Evolutionary conservation across 192 early-diverging fungal species (phyloP).

Genomic region (Pecoramyces ruminantium): DNA sequence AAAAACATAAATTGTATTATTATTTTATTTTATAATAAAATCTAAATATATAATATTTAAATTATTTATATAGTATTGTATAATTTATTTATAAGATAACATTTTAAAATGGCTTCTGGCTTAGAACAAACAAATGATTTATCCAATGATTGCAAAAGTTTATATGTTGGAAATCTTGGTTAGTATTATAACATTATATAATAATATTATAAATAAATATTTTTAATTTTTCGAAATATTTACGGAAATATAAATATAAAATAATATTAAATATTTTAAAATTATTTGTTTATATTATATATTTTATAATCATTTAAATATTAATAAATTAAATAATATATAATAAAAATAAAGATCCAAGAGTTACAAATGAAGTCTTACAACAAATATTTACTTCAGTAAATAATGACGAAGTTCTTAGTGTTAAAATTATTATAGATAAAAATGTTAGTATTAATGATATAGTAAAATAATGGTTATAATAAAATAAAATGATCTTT

Average conservation of each 20-base stretch:
- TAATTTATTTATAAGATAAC: too few relatives aligned
- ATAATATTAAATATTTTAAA: too few relatives aligned
- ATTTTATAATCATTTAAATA: neutral
- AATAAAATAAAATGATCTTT: too few relatives aligned
- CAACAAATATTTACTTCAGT: constrained; percentile 54
- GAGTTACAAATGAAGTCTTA: constrained; percentile 53
- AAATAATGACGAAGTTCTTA: constrained; percentile 32
- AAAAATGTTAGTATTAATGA: constrained; percentile 44
- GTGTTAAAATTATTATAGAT: constrained; percentile 67
- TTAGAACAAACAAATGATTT: neutral
- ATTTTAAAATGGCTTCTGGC: neutral
- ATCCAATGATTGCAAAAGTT: neutral
- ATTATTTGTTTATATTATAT: constrained; percentile 23
- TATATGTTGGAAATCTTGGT: neutral
- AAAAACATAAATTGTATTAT: too few relatives aligned
- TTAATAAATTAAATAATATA: constrained; percentile 14
- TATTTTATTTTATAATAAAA: too few relatives aligned
- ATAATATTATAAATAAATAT: too few relatives aligned
- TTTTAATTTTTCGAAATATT: too few relatives aligned
- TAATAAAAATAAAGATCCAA: constrained; percentile 72
- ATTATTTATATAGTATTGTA: too few relatives aligned
- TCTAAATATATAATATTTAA: too few relatives aligned
- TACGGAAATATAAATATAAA: too few relatives aligned
- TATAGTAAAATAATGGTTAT: too few relatives aligned
- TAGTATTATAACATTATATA: too few relatives aligned